Percentiles rank a stretch among this genome's conserved stretches.
phyloP scores from a whole-genome alignment of 768 basidiomycete genomes.

The Psilocybe tampanensis region DNA sequence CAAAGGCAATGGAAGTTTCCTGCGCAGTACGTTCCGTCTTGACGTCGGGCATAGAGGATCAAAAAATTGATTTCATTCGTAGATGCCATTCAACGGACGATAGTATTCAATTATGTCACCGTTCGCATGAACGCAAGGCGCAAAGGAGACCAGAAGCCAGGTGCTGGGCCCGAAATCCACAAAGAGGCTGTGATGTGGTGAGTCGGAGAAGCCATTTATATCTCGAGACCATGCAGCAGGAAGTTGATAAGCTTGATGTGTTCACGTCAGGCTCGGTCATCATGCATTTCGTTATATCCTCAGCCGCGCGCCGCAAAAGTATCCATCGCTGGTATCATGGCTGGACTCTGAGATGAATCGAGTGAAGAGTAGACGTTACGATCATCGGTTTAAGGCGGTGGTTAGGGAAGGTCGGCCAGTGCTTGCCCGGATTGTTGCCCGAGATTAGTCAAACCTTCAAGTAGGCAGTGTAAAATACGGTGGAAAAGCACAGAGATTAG shows the following conservation, averaged over 20 bases:
- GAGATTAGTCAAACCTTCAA: too few relatives aligned
- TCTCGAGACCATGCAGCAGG: background rate
- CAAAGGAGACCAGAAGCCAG: slow-evolving; percentile 6
- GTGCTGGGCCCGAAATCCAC: slow-evolving; percentile 39
- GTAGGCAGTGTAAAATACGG: too few relatives aligned
- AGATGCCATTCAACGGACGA: slow-evolving; percentile 68
- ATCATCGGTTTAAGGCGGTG: slow-evolving; percentile 47
- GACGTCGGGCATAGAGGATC: background rate
- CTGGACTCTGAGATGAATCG: slow-evolving; percentile 54
- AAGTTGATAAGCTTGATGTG: slow-evolving; percentile 2
- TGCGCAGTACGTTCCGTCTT: slow-evolving; percentile 24
- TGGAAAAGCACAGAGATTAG: too few relatives aligned
- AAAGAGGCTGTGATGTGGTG: slow-evolving; percentile 66
- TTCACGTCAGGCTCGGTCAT: slow-evolving; percentile 66
- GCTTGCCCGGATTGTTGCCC: slow-evolving; percentile 22
- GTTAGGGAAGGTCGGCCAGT: slow-evolving; percentile 46
- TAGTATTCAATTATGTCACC: slow-evolving; percentile 56
- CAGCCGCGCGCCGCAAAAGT: slow-evolving; percentile 50
- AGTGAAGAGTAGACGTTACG: slow-evolving; percentile 43
- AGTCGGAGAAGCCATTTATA: slow-evolving; percentile 15
- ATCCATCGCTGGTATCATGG: slow-evolving; percentile 46
- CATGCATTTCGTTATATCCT: slow-evolving; percentile 78
- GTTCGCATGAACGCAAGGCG: slow-evolving; percentile 45
- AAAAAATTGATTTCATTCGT: background rate
- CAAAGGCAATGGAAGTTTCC: slow-evolving; percentile 52